Evolutionary conservation across 306 rosid species (phyloP).

Genomic region (Lablab purpureus): DNA sequence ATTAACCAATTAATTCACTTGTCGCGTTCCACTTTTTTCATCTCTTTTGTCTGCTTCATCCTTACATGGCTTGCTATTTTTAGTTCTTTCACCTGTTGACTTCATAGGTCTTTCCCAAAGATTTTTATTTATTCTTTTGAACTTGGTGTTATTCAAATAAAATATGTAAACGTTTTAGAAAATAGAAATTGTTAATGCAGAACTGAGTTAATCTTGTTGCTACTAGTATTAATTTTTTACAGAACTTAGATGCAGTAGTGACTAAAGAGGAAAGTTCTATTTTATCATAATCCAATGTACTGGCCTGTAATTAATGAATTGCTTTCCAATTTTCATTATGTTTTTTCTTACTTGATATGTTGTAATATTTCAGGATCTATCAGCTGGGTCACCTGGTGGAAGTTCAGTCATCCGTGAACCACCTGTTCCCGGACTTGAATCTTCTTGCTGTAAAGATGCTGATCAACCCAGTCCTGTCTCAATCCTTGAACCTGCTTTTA

Average conservation of each 20-base stretch:
- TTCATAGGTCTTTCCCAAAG: not conserved
- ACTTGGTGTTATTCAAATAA: not conserved
- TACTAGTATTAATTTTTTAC: slow-evolving; percentile 1
- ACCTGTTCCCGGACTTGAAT: slow-evolving; percentile 58
- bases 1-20: slow-evolving; percentile 13
- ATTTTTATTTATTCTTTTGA: not conserved
- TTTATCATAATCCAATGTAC: slow-evolving; percentile 30
- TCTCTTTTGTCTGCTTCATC: slow-evolving; percentile 14
- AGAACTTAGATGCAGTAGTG: not conserved
- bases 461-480: slow-evolving; percentile 99
- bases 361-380: slow-evolving; percentile 64
- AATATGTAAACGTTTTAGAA: not conserved
- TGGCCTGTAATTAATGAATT: slow-evolving; percentile 26
- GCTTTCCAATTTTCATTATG: slow-evolving; percentile 31
- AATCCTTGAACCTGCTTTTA: slow-evolving; percentile 82
- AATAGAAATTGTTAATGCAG: not conserved
- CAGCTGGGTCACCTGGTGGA: slow-evolving; percentile 52
- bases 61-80: slow-evolving; percentile 5
- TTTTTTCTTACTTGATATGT: slow-evolving; percentile 45
- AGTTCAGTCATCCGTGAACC: slow-evolving; percentile 54
- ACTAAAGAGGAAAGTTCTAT: slow-evolving; percentile 29
- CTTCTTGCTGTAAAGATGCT: slow-evolving; percentile 78
- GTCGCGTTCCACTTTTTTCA: not conserved
- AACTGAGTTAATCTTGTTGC: slow-evolving; percentile 20
- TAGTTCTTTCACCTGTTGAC: not conserved